Evolutionary conservation across 208 protist species (phyloP).

Genomic region (Novymonas esmeraldas): DNA sequence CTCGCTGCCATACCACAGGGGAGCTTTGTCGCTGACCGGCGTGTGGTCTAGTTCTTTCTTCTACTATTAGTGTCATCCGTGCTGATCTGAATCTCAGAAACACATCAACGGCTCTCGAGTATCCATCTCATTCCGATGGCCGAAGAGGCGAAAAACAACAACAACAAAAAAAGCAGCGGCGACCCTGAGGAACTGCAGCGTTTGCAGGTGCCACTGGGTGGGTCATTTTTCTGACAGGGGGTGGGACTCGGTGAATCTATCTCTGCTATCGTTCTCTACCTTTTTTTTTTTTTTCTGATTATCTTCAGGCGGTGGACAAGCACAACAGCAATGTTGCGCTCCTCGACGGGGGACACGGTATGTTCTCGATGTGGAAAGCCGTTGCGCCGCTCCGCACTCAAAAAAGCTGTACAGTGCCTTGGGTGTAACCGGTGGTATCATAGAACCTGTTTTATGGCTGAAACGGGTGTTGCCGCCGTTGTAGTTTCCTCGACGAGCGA

Average conservation of each 20-base stretch:
- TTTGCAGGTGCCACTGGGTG: too few relatives aligned
- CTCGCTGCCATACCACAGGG: slow-evolving; percentile 20
- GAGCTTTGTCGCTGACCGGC: slow-evolving; percentile 23
- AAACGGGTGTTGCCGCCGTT: slow-evolving; percentile 36
- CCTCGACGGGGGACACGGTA: background rate
- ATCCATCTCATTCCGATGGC: too few relatives aligned
- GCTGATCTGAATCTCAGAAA: too few relatives aligned
- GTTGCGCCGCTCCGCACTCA: background rate
- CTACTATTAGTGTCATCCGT: too few relatives aligned
- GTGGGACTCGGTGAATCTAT: too few relatives aligned
- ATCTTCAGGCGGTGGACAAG: too few relatives aligned
- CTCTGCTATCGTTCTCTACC: slow-evolving; percentile 21
- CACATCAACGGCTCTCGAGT: too few relatives aligned
- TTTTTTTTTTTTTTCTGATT: slow-evolving; percentile 12
- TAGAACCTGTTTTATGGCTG: slow-evolving; percentile 51
- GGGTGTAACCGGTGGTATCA: slow-evolving; percentile 38
- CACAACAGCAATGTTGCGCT: background rate
- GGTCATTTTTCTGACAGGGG: too few relatives aligned
- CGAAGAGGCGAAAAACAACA: too few relatives aligned
- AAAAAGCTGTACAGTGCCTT: slow-evolving; percentile 21
- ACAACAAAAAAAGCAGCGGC: too few relatives aligned
- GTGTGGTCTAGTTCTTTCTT: background rate
- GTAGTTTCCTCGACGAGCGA: background rate
- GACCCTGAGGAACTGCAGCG: too few relatives aligned
- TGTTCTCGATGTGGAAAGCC: slow-evolving; percentile 25